These are phyloP conservation scores for Fusarium mexicanum DNA, from an alignment of 2,329 filamentous ascomycete genomes.

Conservation along the genomic window DNA sequence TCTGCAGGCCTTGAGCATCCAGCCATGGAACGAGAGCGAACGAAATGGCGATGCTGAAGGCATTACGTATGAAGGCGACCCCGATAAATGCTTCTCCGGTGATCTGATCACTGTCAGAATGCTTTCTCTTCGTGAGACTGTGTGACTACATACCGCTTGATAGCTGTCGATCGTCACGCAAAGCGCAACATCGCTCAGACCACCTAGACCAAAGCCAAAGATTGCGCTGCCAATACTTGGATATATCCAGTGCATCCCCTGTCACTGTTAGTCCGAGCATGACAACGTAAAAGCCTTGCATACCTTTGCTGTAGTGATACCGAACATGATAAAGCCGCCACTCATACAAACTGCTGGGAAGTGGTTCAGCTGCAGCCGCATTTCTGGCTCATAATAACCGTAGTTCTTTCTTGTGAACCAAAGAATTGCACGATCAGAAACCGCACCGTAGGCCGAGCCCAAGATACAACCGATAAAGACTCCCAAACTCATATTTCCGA, in stretches of 20 bases:
- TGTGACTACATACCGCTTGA: background rate
- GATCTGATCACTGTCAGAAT: background rate
- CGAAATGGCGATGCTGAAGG: constrained; percentile 23
- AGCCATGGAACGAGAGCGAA: constrained; percentile 27
- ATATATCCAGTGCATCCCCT: constrained; percentile 54
- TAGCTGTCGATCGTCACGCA: constrained; percentile 49
- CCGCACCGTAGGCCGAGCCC: constrained; percentile 48
- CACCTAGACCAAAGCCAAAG: constrained; percentile 49
- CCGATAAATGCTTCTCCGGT: constrained; percentile 23
- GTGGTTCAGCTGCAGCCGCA: constrained; percentile 47
- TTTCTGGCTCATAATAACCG: constrained; percentile 55
- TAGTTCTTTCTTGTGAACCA: constrained; percentile 49
- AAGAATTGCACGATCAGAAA: constrained; percentile 50
- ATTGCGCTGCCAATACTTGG: constrained; percentile 48
- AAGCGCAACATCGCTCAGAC: constrained; percentile 47
- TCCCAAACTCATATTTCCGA: constrained; percentile 38
- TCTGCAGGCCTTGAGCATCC: constrained; percentile 16
- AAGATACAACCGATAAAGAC: constrained; percentile 50
- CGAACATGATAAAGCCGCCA: constrained; percentile 51
- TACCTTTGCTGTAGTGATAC: constrained; percentile 46
- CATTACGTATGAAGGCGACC: constrained; percentile 14
- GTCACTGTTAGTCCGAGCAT: background rate
- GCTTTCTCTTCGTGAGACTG: no score
- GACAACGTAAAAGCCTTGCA: background rate
- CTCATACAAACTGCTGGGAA: constrained; percentile 45